These are phyloP conservation scores for Ogataea pignaliae DNA, from an alignment of 805 yeast genomes.

Conservation along the genomic window DNA sequence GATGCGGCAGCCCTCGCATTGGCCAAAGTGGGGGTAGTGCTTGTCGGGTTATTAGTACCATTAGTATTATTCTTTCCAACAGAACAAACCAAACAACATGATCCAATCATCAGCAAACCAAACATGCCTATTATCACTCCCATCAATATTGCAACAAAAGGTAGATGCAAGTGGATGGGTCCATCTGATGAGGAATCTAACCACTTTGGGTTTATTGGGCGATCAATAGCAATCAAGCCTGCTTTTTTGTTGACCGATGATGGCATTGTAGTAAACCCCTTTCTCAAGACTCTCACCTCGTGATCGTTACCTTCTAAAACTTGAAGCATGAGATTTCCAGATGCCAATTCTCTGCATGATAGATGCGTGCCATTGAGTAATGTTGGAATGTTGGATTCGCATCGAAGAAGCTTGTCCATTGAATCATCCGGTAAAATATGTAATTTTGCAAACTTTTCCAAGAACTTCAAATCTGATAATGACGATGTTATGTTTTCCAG, in stretches of 20 bases:
- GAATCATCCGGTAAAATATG: conserved; percentile 67
- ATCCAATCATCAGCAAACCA: conserved; percentile 28
- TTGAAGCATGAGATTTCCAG: conserved; percentile 35
- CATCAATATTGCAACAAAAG: conserved; percentile 61
- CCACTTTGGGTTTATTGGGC: conserved; percentile 67
- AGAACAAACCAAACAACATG: conserved; percentile 34
- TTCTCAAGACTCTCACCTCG: conserved; percentile 54
- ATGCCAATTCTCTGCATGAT: conserved; percentile 37
- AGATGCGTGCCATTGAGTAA: conserved; percentile 41
- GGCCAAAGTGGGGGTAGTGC: not conserved
- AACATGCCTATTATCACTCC: conserved; percentile 64
- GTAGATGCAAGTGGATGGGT: conserved; percentile 56
- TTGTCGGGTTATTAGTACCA: not conserved
- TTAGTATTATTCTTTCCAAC: conserved; percentile 20
- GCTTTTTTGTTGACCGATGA: conserved; percentile 16
- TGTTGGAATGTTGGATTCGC: conserved; percentile 43
- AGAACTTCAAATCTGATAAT: conserved; percentile 28
- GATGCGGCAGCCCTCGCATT: not conserved
- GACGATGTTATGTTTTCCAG: conserved; percentile 45
- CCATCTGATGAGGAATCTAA: conserved; percentile 34
- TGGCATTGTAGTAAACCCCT: conserved; percentile 50
- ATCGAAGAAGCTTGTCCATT: conserved; percentile 40
- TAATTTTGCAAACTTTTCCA: conserved; percentile 54
- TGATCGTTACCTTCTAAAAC: conserved; percentile 46
- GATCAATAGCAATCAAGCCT: conserved; percentile 63